These are phyloP conservation scores for Plantago rigida DNA, from an alignment of 305 asterid genomes.

Conservation along the genomic window DNA sequence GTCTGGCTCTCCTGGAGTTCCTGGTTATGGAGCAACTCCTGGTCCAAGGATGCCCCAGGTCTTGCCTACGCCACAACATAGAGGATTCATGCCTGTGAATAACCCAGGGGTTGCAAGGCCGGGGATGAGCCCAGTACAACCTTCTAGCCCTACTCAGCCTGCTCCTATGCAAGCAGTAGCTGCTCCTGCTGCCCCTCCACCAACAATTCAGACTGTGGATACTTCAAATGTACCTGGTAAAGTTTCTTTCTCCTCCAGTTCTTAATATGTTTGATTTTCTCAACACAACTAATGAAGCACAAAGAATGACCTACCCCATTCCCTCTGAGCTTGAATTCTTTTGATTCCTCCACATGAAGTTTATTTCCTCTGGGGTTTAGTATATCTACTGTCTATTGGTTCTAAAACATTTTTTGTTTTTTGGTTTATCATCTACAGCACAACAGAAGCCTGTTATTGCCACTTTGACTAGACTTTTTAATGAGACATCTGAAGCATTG, in stretches of 20 bases:
- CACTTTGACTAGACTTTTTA: slow-evolving; percentile 78
- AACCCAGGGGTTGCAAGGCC: slow-evolving; percentile 64
- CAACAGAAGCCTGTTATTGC: slow-evolving; percentile 77
- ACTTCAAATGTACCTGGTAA: slow-evolving; percentile 93
- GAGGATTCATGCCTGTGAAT: slow-evolving; percentile 66
- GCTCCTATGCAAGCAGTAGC: slow-evolving; percentile 55
- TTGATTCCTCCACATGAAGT: not conserved
- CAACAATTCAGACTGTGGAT: slow-evolving; percentile 94
- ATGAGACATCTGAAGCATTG: slow-evolving; percentile 83
- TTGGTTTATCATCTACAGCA: slow-evolving; percentile 43
- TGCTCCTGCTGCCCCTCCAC: slow-evolving; percentile 83
- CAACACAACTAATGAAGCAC: not conserved
- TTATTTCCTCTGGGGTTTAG: not conserved
- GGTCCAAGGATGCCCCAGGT: slow-evolving; percentile 60
- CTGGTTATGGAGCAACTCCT: slow-evolving; percentile 53
- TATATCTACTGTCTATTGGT: not conserved
- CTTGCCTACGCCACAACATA: slow-evolving; percentile 45
- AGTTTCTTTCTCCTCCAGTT: slow-evolving; percentile 17
- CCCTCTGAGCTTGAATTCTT: not conserved
- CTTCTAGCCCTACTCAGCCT: slow-evolving; percentile 64
- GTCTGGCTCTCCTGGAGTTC: slow-evolving; percentile 50
- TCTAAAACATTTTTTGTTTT: not conserved
- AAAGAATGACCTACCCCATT: not conserved
- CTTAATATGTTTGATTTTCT: not conserved
- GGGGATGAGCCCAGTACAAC: slow-evolving; percentile 63